phyloP scores from a whole-genome alignment of 345 rosid species.

The Theobroma cacao region DNA sequence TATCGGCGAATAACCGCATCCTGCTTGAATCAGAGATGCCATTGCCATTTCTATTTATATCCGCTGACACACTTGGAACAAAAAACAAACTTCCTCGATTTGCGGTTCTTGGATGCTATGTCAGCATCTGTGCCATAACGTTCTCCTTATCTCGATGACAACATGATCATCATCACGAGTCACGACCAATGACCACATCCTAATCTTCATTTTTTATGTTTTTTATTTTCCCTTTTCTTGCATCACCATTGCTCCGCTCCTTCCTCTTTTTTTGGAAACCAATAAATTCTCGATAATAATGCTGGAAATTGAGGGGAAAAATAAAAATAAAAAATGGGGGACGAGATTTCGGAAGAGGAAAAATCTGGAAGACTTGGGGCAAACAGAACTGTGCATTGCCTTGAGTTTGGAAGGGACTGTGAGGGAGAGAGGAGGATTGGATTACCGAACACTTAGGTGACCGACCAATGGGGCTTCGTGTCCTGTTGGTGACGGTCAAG shows the following conservation, averaged over 20 bases:
- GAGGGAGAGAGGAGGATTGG: not conserved
- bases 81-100: slow-evolving; percentile 7
- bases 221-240: not conserved
- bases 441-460: not conserved
- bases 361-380: not conserved
- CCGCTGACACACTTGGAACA: not conserved
- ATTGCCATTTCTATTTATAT: slow-evolving; percentile 31
- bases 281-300: not conserved
- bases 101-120: slow-evolving; percentile 17
- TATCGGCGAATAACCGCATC: slow-evolving; percentile 34
- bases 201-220: no score
- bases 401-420: not conserved
- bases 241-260: not conserved
- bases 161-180: not conserved
- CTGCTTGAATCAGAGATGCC: slow-evolving; percentile 44
- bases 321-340: not conserved
- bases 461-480: not conserved
- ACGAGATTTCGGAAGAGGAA: not conserved
- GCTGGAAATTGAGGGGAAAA: not conserved
- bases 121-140: slow-evolving; percentile 17
- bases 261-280: not conserved
- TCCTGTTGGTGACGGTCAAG: not conserved
- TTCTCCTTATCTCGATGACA: not conserved
- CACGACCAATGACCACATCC: not conserved
- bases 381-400: not conserved